Evolutionary conservation across 352 stramenopile genomes (phyloP).

Genomic region (Lagenidium giganteum): DNA sequence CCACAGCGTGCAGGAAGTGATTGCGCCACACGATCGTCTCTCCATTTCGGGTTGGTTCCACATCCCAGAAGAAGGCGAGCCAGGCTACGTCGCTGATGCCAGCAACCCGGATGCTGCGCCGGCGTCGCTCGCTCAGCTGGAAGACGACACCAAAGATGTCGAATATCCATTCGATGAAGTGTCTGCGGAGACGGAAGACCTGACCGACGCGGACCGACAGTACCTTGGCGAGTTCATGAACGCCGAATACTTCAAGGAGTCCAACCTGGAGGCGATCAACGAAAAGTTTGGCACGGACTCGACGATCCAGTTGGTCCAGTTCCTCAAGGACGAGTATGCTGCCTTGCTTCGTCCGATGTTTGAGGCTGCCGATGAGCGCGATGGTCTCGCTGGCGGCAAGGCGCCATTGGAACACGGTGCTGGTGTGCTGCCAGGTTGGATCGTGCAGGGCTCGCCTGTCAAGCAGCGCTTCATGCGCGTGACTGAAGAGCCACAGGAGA

Average conservation of each 20-base stretch:
- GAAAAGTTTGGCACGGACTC: conserved; percentile 75
- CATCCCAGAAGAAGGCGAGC: conserved; percentile 16
- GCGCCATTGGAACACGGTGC: conserved; percentile 21
- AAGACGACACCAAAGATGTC: conserved; percentile 23
- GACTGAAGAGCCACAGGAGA: conserved; percentile 4
- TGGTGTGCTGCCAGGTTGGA: conserved; percentile 15
- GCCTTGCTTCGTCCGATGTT: conserved; percentile 28
- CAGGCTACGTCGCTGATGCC: conserved; percentile 14
- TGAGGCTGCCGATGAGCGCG: conserved; percentile 28
- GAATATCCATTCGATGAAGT: conserved; percentile 14
- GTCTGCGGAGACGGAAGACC: conserved; percentile 10
- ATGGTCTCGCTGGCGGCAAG: conserved; percentile 47
- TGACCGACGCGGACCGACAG: conserved; percentile 41
- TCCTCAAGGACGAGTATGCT: conserved; percentile 67
- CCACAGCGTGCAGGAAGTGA: conserved; percentile 70
- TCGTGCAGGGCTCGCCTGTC: conserved; percentile 20
- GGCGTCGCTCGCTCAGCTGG: conserved; percentile 17
- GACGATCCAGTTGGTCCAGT: conserved; percentile 81
- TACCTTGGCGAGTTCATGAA: conserved; percentile 80
- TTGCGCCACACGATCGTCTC: conserved; percentile 47
- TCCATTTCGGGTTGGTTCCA: conserved; percentile 83
- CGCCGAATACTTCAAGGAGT: conserved; percentile 56
- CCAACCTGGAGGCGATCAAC: conserved; percentile 70
- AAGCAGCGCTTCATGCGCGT: conserved; percentile 21
- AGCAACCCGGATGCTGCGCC: conserved; percentile 9